phyloP scores from a whole-genome alignment of 2,329 filamentous ascomycete genomes.

The Ophiostoma angusticollis region DNA sequence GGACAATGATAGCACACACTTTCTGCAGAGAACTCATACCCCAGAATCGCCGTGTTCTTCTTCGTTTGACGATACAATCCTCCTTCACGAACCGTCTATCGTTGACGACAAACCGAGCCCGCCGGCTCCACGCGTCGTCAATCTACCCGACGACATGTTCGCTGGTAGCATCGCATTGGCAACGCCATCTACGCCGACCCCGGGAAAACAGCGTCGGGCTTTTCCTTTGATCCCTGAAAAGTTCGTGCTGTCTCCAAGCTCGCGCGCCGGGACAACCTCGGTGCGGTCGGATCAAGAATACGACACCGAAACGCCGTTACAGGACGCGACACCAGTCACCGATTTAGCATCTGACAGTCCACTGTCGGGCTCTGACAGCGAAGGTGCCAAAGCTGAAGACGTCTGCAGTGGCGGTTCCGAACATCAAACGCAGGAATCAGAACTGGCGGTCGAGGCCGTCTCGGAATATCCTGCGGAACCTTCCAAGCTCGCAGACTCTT shows the following conservation, averaged over 20 bases:
- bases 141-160: constrained; percentile 8
- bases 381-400: too few species aligned
- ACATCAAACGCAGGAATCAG: too few species aligned
- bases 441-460: too few species aligned
- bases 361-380: too few species aligned
- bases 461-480: too few species aligned
- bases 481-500: too few species aligned
- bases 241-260: constrained; percentile 4
- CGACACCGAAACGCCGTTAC: too few species aligned
- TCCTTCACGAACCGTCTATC: background rate
- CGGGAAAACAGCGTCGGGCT: constrained; percentile 10
- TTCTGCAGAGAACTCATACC: background rate
- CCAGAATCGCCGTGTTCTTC: background rate
- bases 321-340: too few species aligned
- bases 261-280: background rate
- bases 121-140: constrained; percentile 8
- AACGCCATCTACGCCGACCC: background rate
- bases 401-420: too few species aligned
- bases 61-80: background rate
- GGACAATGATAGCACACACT: too few species aligned
- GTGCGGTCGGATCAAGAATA: too few species aligned
- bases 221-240: constrained; percentile 16
- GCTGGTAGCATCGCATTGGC: background rate
- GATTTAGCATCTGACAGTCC: too few species aligned
- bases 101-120: background rate